Evolutionary conservation across 2,329 filamentous ascomycete species (phyloP).

Genomic region (Diaporthe vaccinii): DNA sequence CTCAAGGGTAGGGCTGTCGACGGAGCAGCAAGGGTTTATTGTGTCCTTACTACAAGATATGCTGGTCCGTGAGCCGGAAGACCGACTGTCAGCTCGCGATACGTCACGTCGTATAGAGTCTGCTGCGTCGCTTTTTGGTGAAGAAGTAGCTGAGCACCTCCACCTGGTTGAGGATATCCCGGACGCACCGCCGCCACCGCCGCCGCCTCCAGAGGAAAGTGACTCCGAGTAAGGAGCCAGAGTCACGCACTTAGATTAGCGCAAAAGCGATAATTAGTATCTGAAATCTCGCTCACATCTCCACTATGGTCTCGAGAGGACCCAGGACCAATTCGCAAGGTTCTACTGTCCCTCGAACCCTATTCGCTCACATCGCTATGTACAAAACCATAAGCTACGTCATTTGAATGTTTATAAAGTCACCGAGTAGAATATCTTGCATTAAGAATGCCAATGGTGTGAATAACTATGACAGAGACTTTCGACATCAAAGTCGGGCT

Average conservation of each 20-base stretch:
- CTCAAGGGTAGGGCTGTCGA: not conserved
- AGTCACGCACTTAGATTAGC: no score
- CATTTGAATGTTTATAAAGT: not conserved
- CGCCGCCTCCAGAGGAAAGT: not conserved
- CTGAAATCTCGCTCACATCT: not conserved
- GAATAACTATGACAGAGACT: not conserved
- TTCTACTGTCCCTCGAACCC: not conserved
- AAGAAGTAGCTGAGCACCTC: constrained; percentile 4
- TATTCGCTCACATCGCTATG: no score
- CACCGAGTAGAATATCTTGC: not conserved
- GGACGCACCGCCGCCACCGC: not conserved
- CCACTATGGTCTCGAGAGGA: not conserved
- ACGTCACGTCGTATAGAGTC: not conserved
- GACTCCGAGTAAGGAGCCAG: not conserved
- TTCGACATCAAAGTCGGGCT: constrained; percentile 1
- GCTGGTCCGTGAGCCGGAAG: constrained; percentile 1
- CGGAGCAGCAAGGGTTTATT: constrained; percentile 16
- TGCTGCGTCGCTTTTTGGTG: constrained; percentile 4
- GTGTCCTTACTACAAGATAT: constrained; percentile 22
- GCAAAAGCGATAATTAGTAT: no score
- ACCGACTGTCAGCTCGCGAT: not conserved
- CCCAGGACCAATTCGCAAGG: not conserved
- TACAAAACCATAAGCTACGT: no score
- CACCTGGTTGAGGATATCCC: not conserved
- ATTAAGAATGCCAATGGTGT: not conserved